phyloP scores from a whole-genome alignment of 1,284 basidiomycete genomes.

The Ceratobasidium sp. region DNA sequence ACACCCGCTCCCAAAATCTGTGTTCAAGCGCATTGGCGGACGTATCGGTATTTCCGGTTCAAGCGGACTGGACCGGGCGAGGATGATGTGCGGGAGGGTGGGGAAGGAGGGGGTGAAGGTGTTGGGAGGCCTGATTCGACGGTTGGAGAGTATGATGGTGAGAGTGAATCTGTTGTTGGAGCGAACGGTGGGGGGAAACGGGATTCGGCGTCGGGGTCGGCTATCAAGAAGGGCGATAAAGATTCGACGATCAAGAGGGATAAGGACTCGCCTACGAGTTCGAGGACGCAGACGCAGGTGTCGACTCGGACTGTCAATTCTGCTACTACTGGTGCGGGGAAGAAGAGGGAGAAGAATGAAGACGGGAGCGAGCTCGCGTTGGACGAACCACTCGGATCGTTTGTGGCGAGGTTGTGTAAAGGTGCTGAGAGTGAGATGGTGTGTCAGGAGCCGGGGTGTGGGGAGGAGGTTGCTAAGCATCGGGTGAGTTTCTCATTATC shows the following conservation, averaged over 20 bases:
- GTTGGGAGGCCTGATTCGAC: constrained; percentile 22
- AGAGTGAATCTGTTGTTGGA: background rate
- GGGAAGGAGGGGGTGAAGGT: constrained; percentile 7
- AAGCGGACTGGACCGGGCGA: constrained; percentile 2
- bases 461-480: constrained; percentile 35
- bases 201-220: background rate
- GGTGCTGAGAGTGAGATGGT: constrained; percentile 55
- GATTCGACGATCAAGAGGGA: background rate
- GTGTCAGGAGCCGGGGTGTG: constrained; percentile 59
- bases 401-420: constrained; percentile 47
- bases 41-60: constrained; percentile 45
- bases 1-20: constrained; percentile 27
- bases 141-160: constrained; percentile 15
- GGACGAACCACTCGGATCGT: constrained; percentile 39
- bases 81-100: background rate
- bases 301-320: background rate
- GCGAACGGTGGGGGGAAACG: background rate
- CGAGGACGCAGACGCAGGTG: constrained; percentile 23
- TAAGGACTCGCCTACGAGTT: constrained; percentile 30
- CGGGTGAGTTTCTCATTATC: constrained; percentile 21
- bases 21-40: constrained; percentile 46
- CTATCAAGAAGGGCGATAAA: too few relatives aligned
- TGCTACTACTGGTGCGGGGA: background rate
- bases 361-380: constrained; percentile 37
- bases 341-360: constrained; percentile 5